Conservation (phyloP, 495 filamentous ascomycete genomes). For the Umbilicaria muhlenbergii region DNA sequence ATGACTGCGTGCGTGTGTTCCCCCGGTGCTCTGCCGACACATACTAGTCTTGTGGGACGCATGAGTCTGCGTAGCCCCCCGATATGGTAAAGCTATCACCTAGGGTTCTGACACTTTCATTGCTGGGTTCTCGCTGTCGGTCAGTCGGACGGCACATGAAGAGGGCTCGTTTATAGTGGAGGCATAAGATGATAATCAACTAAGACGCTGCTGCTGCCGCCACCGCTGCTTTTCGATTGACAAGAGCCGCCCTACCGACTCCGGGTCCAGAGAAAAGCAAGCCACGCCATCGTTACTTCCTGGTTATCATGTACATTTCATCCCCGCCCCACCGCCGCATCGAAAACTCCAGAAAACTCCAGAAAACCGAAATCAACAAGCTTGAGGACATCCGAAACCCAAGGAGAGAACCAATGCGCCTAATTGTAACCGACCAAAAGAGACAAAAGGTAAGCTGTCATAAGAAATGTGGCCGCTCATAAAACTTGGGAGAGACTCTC, state of each 20-base stretch:
- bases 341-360: constrained; percentile 20
- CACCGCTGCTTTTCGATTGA: constrained; percentile 11
- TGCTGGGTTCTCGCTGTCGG: constrained; percentile 13
- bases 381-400: background rate
- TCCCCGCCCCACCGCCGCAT: constrained; percentile 9
- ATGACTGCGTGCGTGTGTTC: no score
- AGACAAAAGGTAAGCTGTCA: constrained; percentile 11
- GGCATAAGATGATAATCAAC: constrained; percentile 6
- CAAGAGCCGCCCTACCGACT: constrained; percentile 27
- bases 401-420: constrained; percentile 9
- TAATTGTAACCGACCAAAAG: constrained; percentile 10
- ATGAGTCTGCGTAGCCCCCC: no score
- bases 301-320: no score
- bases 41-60: no score
- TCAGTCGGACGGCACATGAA: background rate
- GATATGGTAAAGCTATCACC: no score
- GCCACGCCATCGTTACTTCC: constrained; percentile 11
- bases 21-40: no score
- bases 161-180: constrained; percentile 7
- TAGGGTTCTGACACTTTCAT: constrained; percentile 6
- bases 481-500: constrained; percentile 2
- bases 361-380: background rate
- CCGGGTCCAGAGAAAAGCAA: constrained; percentile 16
- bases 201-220: background rate
- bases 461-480: constrained; percentile 1